Percentiles rank a stretch among this genome's conserved stretches.
These are phyloP conservation scores for Pseudomonodictys pantanalensis DNA, from an alignment of 495 filamentous ascomycete species.

Conservation along the genomic window DNA sequence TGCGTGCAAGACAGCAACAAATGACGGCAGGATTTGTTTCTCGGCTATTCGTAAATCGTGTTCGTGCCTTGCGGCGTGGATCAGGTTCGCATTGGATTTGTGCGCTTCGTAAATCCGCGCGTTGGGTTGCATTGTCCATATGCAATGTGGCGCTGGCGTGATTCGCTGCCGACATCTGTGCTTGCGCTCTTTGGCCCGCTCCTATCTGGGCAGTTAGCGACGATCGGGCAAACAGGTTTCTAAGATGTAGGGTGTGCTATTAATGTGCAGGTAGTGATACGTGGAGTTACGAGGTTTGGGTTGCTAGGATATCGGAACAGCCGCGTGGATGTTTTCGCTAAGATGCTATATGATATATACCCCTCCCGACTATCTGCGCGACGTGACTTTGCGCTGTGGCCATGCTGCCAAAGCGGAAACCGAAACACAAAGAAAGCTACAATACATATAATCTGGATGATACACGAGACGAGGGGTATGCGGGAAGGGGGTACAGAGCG, in stretches of 20 bases:
- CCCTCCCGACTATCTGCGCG: background rate
- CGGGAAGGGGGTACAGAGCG: conserved; percentile 12
- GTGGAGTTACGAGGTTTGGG: background rate
- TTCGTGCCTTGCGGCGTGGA: background rate
- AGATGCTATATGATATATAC: background rate
- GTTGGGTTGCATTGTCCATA: background rate
- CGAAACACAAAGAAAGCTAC: background rate
- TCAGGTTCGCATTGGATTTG: background rate
- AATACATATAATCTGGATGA: conserved; percentile 6
- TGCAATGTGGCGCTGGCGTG: background rate
- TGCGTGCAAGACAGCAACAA: background rate
- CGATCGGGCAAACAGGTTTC: background rate
- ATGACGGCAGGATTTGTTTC: background rate
- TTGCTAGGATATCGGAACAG: background rate
- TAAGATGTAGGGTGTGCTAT: background rate
- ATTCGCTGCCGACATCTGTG: background rate
- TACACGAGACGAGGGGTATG: conserved; percentile 10
- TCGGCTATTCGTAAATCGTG: background rate
- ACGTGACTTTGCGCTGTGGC: background rate
- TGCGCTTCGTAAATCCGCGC: background rate
- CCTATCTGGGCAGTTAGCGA: background rate
- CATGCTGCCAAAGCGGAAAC: background rate
- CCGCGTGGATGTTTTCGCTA: background rate
- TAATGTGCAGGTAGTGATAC: background rate
- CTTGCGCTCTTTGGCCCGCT: background rate